These are phyloP conservation scores for Drechslerella coelobrocha DNA, from an alignment of 2,329 filamentous ascomycete genomes.

Conservation along the genomic window DNA sequence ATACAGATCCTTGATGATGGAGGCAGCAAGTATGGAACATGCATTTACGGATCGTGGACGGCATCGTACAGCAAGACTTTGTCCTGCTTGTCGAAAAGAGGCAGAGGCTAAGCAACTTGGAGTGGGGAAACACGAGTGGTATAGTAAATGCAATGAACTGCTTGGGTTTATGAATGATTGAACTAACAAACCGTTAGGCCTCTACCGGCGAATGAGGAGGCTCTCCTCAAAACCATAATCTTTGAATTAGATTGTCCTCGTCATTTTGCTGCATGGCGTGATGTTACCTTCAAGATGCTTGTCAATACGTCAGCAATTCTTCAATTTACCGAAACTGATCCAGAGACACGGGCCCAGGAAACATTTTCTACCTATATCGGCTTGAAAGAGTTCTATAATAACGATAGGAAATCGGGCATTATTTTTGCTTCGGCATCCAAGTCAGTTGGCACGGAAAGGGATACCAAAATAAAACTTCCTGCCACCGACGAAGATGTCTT, in stretches of 20 bases:
- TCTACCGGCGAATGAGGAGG: conserved; percentile 8
- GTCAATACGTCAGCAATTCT: conserved; percentile 51
- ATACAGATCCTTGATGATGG: conserved; percentile 6
- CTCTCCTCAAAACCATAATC: conserved; percentile 22
- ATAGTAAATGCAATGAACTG: conserved; percentile 53
- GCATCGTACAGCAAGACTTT: conserved; percentile 12
- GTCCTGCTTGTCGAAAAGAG: conserved; percentile 56
- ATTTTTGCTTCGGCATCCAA: conserved; percentile 58
- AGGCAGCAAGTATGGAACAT: conserved; percentile 15
- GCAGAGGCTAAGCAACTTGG: conserved; percentile 57
- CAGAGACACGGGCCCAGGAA: conserved; percentile 20
- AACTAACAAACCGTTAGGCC: conserved; percentile 8
- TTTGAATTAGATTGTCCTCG: conserved; percentile 52
- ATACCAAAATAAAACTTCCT: conserved; percentile 53
- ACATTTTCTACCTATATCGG: conserved; percentile 27
- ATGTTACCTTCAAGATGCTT: conserved; percentile 51
- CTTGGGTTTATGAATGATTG: too few species aligned
- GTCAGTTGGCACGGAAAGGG: conserved; percentile 58
- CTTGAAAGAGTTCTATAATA: conserved; percentile 22
- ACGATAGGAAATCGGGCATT: conserved; percentile 51
- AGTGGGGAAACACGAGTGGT: conserved; percentile 67
- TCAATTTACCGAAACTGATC: conserved; percentile 40
- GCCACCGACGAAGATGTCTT: conserved; percentile 59
- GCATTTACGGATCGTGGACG: conserved; percentile 14
- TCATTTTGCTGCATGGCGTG: conserved; percentile 51